Evolutionary conservation across 257 asterid species (phyloP), one percentile per base, ranked within the genome.

Genomic region (Solanum gandarillasii): DNA sequence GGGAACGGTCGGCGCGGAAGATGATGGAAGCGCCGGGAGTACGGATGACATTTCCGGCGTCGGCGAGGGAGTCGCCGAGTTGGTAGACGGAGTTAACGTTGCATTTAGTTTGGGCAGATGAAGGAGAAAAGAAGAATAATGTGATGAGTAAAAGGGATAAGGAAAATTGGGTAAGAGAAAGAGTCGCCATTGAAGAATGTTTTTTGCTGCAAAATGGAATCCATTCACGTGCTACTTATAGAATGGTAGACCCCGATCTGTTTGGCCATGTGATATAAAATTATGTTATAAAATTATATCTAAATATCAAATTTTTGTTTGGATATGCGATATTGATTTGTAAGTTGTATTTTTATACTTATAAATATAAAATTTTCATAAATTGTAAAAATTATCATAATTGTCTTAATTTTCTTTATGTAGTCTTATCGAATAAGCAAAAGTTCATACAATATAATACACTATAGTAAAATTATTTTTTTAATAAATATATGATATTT

Each of bases 11-110:
- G 20, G 87, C 76, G 1, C 32, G 52, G 87, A 84, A 84, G 13
- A 58, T 62, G 58, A 84, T 84, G 52, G 75, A n/a, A 16, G 74
- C 75, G 5, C 87, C 87, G n/a, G 84, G 76, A n/a, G 74, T 58
- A 39, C 87, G 48, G 74, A 58, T 84, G 55, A 67, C 84, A 67
- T 84, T 84, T 4, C 87, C 87, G 87, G 75, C 34, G 60, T 84
- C 87, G 76, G 87, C 73, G 36, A 84, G 87, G 21, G 87, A 84
- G 67, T 84, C 87, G 23, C 87, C 87, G 8, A 84, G 74, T 84
- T 84, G 87, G 76, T 21, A 84, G 2, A 84, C 25, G 20, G 76
- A 60, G 8, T 41, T 41, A 78, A 78, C 48, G 35, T 78, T 78
- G 36, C 84, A 78, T 78, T 78, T 78, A 12, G 62, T 41, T 78